phyloP scores from a whole-genome alignment of 2,329 filamentous ascomycete species.

The Coniochaeta sp. region DNA sequence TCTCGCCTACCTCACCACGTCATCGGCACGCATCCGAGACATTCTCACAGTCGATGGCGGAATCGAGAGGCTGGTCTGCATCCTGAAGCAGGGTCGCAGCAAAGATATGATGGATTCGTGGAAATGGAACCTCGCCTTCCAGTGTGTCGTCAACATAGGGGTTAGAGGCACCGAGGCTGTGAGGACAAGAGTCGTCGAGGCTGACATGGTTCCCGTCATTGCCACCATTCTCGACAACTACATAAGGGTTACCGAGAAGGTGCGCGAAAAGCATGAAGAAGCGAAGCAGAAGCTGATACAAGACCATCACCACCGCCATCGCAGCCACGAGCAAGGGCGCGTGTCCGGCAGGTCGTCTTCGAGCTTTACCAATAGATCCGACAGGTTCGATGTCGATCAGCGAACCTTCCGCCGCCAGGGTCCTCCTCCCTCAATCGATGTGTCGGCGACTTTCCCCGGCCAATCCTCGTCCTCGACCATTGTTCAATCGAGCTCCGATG shows the following conservation, averaged over 20 bases:
- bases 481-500: constrained; percentile 39
- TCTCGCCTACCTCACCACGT: constrained; percentile 95
- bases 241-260: constrained; percentile 90
- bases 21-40: constrained; percentile 92
- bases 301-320: constrained; percentile 44
- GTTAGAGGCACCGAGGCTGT: constrained; percentile 93
- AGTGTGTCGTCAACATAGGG: constrained; percentile 98
- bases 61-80: constrained; percentile 92
- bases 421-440: constrained; percentile 78
- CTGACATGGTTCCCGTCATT: constrained; percentile 98
- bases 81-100: constrained; percentile 93
- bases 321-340: constrained; percentile 41
- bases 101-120: constrained; percentile 99
- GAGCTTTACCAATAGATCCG: constrained; percentile 46
- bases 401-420: constrained; percentile 67
- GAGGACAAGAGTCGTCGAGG: constrained; percentile 90
- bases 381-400: constrained; percentile 50
- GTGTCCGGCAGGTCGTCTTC: constrained; percentile 30
- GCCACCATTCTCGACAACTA: constrained; percentile 98
- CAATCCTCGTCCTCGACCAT: constrained; percentile 35
- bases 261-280: constrained; percentile 79
- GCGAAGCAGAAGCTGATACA: constrained; percentile 63
- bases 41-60: constrained; percentile 98
- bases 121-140: constrained; percentile 99
- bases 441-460: constrained; percentile 50